Percentiles rank a stretch among this genome's conserved stretches.
These are phyloP conservation scores for Camellia sinensis DNA, from an alignment of 148 eudicot genomes.

Conservation along the genomic window DNA sequence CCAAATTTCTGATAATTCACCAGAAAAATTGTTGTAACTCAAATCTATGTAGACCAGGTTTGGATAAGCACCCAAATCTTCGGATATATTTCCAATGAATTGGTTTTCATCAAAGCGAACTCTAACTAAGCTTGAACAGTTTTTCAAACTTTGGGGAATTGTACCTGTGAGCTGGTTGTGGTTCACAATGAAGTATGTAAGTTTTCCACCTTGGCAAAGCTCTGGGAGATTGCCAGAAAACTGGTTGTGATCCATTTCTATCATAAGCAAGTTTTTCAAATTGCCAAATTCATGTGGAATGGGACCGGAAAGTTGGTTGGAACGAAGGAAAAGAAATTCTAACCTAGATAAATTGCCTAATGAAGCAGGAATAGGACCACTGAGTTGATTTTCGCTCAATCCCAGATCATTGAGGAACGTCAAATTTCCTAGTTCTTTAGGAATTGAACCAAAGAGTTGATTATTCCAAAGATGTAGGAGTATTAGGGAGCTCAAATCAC, in stretches of 20 bases:
- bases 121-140: conserved; percentile 19
- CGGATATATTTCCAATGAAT: conserved; percentile 20
- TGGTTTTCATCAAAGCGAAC: conserved; percentile 27
- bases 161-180: conserved; percentile 25
- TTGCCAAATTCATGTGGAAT: conserved; percentile 29
- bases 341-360: conserved; percentile 9
- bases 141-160: conserved; percentile 28
- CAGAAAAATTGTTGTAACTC: conserved; percentile 25
- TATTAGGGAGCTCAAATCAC: no score
- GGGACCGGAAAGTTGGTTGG: conserved; percentile 20
- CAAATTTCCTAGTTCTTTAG: no score
- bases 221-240: conserved; percentile 31
- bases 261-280: conserved; percentile 8
- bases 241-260: conserved; percentile 21
- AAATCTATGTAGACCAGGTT: conserved; percentile 21
- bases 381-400: background rate
- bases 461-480: no score
- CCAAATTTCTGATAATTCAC: conserved; percentile 24
- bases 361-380: conserved; percentile 22
- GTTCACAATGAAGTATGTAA: conserved; percentile 24
- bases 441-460: no score
- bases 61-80: conserved; percentile 25
- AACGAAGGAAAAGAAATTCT: conserved; percentile 17
- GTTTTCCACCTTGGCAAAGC: conserved; percentile 25
- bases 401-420: no score